phyloP scores from a whole-genome alignment of 75 land plant genomes.

The Sequoia sempervirens region DNA sequence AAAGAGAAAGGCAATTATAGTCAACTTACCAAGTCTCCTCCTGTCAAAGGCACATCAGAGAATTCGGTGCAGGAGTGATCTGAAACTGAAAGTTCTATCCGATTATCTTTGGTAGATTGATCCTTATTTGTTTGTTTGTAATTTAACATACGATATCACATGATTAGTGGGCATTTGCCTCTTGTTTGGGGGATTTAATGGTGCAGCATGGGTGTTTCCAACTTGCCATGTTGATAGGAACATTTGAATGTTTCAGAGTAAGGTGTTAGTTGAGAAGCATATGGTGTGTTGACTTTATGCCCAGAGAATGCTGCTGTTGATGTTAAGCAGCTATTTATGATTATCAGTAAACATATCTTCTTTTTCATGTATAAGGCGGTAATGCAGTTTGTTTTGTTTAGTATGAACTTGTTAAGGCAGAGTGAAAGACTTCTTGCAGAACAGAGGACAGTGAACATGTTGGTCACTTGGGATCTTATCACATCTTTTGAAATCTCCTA shows the following conservation, averaged over 20 bases:
- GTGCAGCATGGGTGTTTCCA: constrained; percentile 2
- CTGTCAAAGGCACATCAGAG: constrained; percentile 8
- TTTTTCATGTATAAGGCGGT: neutral
- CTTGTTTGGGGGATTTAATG: neutral
- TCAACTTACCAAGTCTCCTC: constrained; percentile 47
- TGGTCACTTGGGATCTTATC: neutral
- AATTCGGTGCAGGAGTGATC: neutral
- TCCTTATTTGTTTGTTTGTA: neutral
- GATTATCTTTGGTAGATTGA: neutral
- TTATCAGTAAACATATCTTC: neutral
- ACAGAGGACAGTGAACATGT: neutral
- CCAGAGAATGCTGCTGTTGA: constrained; percentile 4
- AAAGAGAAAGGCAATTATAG: constrained; percentile 90
- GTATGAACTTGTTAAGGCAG: neutral
- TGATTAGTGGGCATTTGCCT: constrained; percentile 2
- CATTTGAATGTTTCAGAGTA: neutral
- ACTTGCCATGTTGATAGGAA: neutral
- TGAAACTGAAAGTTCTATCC: neutral
- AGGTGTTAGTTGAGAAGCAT: neutral
- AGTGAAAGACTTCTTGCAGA: constrained; percentile 1
- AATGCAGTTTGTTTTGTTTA: neutral
- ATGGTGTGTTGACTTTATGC: neutral
- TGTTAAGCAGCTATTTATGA: neutral
- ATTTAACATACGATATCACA: neutral
- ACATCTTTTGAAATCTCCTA: neutral